Percentiles rank a stretch among this genome's conserved stretches.
phyloP scores from a whole-genome alignment of 441 rosid genomes.

The Adansonia rubrostipa region DNA sequence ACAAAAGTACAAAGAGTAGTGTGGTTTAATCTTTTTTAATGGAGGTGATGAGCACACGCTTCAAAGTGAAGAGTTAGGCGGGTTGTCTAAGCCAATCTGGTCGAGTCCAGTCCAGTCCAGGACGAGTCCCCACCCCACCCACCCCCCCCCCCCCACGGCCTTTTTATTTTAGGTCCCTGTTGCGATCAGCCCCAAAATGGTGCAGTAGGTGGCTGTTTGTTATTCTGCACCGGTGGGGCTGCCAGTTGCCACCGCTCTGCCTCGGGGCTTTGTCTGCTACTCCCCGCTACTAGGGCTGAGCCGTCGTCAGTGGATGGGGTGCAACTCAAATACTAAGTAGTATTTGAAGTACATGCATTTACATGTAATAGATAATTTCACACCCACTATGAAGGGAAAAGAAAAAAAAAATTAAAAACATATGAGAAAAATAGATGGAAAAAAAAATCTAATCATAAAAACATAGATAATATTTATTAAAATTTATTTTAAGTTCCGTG shows the following conservation, averaged over 20 bases:
- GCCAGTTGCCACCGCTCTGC: neutral
- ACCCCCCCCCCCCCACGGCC: neutral
- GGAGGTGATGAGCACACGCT: conserved; percentile 1
- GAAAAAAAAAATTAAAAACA: neutral
- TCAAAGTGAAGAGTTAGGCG: neutral
- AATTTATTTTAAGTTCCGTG: no score
- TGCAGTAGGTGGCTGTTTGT: neutral
- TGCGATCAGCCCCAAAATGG: neutral
- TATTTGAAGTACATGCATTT: neutral
- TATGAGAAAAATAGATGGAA: neutral
- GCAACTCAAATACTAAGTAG: neutral
- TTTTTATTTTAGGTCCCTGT: neutral
- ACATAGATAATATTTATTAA: no score
- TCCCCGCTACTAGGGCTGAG: neutral
- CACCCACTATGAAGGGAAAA: no score
- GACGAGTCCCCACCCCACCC: neutral
- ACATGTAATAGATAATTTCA: neutral
- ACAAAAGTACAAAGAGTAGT: neutral
- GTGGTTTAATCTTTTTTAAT: neutral
- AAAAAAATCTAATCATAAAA: neutral
- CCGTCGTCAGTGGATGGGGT: neutral
- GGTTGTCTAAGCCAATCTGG: neutral
- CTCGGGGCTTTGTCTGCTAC: neutral
- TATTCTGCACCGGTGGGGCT: neutral
- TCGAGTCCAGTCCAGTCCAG: neutral